Percentiles rank a stretch among this genome's conserved stretches.
phyloP scores from a whole-genome alignment of 2,329 filamentous ascomycete genomes.

The Microsporum canis region DNA sequence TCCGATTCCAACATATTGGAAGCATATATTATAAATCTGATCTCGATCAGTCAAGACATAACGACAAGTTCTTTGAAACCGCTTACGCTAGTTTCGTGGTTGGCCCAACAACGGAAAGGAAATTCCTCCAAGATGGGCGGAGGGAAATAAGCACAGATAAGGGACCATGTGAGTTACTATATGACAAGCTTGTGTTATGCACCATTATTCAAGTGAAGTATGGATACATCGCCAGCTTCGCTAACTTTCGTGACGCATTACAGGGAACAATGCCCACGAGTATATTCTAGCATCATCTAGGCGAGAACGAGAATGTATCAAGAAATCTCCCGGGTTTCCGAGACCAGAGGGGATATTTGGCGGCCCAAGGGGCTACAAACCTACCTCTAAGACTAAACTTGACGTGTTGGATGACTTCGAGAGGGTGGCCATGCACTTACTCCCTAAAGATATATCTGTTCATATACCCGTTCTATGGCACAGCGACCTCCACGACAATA shows the following conservation, averaged over 20 bases:
- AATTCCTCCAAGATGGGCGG: slow-evolving; percentile 5
- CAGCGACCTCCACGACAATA: background rate
- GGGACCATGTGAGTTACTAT: background rate
- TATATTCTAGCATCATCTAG: slow-evolving; percentile 6
- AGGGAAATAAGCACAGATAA: slow-evolving; percentile 7
- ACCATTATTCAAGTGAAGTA: background rate
- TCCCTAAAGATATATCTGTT: background rate
- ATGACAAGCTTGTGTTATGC: background rate
- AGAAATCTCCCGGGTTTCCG: background rate
- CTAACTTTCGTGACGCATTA: background rate
- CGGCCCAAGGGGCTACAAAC: background rate
- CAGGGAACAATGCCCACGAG: background rate
- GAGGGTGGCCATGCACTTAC: background rate
- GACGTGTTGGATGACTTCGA: background rate
- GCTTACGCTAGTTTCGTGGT: slow-evolving; percentile 9
- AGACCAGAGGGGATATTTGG: background rate
- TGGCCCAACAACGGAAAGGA: slow-evolving; percentile 6
- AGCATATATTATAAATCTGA: background rate
- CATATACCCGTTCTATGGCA: background rate
- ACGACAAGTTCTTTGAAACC: slow-evolving; percentile 4
- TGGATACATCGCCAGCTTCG: background rate
- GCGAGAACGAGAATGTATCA: background rate
- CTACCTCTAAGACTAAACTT: background rate
- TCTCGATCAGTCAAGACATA: background rate
- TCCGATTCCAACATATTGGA: background rate